Base-by-base conservation (phyloP, 352 stramenopile species). In the Globisporangium spinosum region DNA sequence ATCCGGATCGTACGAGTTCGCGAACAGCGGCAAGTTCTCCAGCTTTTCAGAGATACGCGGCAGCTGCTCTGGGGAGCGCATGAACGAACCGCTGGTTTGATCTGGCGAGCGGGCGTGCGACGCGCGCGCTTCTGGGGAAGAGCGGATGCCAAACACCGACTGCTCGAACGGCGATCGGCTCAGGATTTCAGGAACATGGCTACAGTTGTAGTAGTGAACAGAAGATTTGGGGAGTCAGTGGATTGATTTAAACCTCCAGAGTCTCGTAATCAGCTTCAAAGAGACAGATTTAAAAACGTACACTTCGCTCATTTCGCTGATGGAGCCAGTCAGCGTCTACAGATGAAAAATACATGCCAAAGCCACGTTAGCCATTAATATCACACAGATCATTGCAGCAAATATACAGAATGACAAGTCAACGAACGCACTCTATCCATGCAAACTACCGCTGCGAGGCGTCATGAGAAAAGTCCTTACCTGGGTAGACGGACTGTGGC, bases 41-140 rank as follows among this genome's bases (percentile, higher is more conserved):
- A 85, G 61, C 40, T 85, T 85, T 70, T 93, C 85, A 13, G 78
- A 72, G 60, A 93, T 93, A 34, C 85, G 83, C 22, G 85, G 85
- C 32, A 93, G 72, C 55, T 85, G 79, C 55, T 82, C 78, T 17
- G 78, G 79, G 17, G 70, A 79, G 3, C 71, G 75, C 32, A 75
- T 29, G 57, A 77, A 74, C 20, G 71, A 62, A 27, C 56, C 5
- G 20, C 61, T 9, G 34, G 47, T 43, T 34, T 78, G 62, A 32
- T 69, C 66, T 62, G 59, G 55, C 15, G 78, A 82, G 47, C 78
- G 78, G 4, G 65, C 69, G 53, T 80, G 80, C 10, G 29, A 59
- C 29, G 47, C 32, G 27, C 27, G 61, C 20, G 49, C 51, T 34
- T 72, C 62, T 25, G 67, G 67, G 2, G 62, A 59, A 27, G 53